Conservation (phyloP, 2,329 filamentous ascomycete genomes). For the Talaromyces sp. region DNA sequence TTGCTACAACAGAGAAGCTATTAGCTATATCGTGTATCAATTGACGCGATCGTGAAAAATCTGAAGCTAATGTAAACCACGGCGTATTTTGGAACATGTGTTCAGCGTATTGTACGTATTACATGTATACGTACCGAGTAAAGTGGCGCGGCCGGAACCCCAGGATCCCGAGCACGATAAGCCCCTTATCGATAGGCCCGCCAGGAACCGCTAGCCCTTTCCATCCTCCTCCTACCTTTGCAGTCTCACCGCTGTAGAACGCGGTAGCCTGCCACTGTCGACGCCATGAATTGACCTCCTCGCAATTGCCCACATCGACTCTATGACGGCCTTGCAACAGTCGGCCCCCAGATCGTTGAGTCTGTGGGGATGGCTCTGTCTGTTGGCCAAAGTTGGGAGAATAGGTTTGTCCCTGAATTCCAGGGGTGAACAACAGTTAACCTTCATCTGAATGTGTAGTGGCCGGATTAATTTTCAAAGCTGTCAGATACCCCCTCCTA, state of each 20-base stretch:
- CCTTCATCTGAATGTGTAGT: neutral
- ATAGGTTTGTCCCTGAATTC: slow-evolving; percentile 5
- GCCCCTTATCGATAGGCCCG: neutral
- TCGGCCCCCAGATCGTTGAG: neutral
- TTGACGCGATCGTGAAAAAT: neutral
- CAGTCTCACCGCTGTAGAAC: neutral
- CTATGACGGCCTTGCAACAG: neutral
- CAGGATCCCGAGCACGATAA: neutral
- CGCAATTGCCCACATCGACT: neutral
- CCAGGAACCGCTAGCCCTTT: neutral
- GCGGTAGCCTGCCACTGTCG: neutral
- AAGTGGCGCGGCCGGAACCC: neutral
- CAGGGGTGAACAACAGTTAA: neutral
- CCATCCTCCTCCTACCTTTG: neutral
- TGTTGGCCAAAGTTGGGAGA: slow-evolving; percentile 12
- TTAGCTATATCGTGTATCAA: no score
- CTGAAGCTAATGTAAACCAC: neutral
- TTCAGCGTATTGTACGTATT: neutral
- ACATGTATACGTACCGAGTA: neutral
- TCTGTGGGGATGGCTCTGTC: slow-evolving; percentile 7
- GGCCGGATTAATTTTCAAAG: slow-evolving; percentile 4
- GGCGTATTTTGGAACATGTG: neutral
- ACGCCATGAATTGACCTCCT: neutral
- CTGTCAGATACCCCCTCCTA: neutral
- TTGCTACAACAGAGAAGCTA: no score